A percentile compares a stretch with the other conserved stretches of the same genome.
Conservation (phyloP, 768 basidiomycete species). For the Leccinum subtestaceum region DNA sequence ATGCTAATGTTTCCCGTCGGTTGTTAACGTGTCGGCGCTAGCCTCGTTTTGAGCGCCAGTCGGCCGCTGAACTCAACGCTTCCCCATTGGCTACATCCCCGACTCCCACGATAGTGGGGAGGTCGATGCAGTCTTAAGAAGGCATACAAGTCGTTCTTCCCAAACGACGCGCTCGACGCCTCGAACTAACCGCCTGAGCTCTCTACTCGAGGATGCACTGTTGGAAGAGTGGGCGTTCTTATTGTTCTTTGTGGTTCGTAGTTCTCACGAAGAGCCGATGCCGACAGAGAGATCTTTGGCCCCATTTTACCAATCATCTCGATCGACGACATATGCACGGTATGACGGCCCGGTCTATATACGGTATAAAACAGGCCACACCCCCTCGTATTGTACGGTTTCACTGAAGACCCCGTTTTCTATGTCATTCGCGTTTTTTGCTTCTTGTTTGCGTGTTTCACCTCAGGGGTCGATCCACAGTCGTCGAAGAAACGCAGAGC, state of each 20-base stretch:
- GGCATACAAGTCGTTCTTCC: slow-evolving; percentile 49
- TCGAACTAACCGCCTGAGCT: slow-evolving; percentile 44
- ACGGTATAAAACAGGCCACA: slow-evolving; percentile 39
- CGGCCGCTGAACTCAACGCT: too few species aligned
- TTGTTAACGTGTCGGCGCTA: background rate
- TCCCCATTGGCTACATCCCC: too few species aligned
- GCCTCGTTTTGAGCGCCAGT: too few species aligned
- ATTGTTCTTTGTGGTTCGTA: background rate
- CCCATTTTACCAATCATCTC: slow-evolving; percentile 65
- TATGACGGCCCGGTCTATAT: slow-evolving; percentile 23
- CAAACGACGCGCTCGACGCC: slow-evolving; percentile 47
- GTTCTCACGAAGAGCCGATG: background rate
- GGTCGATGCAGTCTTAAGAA: slow-evolving; percentile 35
- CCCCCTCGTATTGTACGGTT: slow-evolving; percentile 63
- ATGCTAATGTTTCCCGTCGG: background rate
- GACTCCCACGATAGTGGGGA: too few species aligned
- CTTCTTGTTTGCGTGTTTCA: background rate
- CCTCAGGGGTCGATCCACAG: slow-evolving; percentile 30
- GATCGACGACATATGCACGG: slow-evolving; percentile 51
- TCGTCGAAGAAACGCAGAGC: slow-evolving; percentile 53
- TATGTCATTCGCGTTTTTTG: slow-evolving; percentile 18
- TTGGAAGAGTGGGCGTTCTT: slow-evolving; percentile 49
- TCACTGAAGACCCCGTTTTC: slow-evolving; percentile 46
- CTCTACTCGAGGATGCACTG: slow-evolving; percentile 56
- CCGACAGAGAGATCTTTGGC: slow-evolving; percentile 66